Evolutionary conservation across 805 yeast species (phyloP).

Genomic region (Metschnikowia gruessii): DNA sequence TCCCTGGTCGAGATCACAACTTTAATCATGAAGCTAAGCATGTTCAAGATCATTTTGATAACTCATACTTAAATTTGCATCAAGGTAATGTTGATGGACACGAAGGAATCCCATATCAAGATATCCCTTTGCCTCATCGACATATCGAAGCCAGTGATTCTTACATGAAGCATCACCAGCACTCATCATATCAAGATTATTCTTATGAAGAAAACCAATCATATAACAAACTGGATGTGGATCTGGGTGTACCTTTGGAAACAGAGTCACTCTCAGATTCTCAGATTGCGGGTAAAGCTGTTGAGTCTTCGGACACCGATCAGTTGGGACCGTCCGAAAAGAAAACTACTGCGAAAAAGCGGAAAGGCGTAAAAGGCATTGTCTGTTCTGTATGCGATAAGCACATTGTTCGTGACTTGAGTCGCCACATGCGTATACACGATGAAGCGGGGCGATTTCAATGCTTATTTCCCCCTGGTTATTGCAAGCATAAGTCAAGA

Average conservation of each 20-base stretch:
- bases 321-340: conserved; percentile 7
- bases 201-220: background rate
- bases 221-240: background rate
- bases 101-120: conserved; percentile 1
- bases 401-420: conserved; percentile 40
- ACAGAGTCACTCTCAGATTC: conserved; percentile 1
- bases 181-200: background rate
- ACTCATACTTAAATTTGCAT: background rate
- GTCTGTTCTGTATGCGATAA: conserved; percentile 40
- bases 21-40: background rate
- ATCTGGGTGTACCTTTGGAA: background rate
- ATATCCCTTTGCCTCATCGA: background rate
- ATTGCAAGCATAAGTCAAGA: conserved; percentile 42
- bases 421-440: conserved; percentile 43
- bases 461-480: conserved; percentile 39
- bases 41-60: background rate
- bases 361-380: conserved; percentile 34
- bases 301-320: conserved; percentile 4
- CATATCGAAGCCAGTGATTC: conserved; percentile 2
- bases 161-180: background rate
- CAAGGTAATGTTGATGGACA: background rate
- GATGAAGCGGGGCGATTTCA: conserved; percentile 43
- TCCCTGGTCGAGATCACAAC: background rate
- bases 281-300: background rate
- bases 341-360: conserved; percentile 21